These are phyloP conservation scores for Hymenochaete sp. DNA, from an alignment of 1,284 basidiomycete genomes.

Conservation along the genomic window DNA sequence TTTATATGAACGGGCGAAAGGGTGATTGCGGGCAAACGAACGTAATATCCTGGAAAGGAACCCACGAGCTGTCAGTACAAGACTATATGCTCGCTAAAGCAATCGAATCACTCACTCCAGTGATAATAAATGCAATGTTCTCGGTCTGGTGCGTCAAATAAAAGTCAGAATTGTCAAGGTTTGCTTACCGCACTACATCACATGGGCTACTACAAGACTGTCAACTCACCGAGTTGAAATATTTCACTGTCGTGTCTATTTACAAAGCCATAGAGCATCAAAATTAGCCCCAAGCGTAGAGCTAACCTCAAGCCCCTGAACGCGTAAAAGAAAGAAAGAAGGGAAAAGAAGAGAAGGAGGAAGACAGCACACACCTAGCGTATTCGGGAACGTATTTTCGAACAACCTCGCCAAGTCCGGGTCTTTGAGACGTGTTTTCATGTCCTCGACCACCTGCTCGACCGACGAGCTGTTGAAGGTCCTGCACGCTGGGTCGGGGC, in stretches of 20 bases:
- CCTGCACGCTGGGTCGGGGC: constrained; percentile 54
- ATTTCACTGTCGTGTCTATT: constrained; percentile 66
- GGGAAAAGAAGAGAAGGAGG: neutral
- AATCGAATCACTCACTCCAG: constrained; percentile 40
- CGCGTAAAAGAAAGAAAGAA: neutral
- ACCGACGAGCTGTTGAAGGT: constrained; percentile 68
- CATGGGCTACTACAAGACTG: constrained; percentile 5
- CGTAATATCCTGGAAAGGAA: constrained; percentile 55
- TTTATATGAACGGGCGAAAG: neutral
- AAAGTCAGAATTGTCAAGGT: too few relatives aligned
- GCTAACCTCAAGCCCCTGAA: neutral
- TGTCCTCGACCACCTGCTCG: constrained; percentile 62
- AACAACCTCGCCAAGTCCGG: constrained; percentile 67
- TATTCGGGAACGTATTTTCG: constrained; percentile 72
- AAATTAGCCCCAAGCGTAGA: neutral
- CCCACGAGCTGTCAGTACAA: constrained; percentile 6
- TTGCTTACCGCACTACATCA: constrained; percentile 2
- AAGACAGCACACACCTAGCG: constrained; percentile 41
- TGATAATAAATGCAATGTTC: constrained; percentile 69
- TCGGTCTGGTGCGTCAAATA: constrained; percentile 35
- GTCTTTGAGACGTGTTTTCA: constrained; percentile 61
- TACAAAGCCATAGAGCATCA: neutral
- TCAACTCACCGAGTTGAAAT: constrained; percentile 44
- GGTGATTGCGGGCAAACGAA: constrained; percentile 22
- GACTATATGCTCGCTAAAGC: neutral